Evolutionary conservation across 2,329 filamentous ascomycete species (phyloP), one percentile per base, ranked within the genome.

Genomic region (Xylariaceae sp.): DNA sequence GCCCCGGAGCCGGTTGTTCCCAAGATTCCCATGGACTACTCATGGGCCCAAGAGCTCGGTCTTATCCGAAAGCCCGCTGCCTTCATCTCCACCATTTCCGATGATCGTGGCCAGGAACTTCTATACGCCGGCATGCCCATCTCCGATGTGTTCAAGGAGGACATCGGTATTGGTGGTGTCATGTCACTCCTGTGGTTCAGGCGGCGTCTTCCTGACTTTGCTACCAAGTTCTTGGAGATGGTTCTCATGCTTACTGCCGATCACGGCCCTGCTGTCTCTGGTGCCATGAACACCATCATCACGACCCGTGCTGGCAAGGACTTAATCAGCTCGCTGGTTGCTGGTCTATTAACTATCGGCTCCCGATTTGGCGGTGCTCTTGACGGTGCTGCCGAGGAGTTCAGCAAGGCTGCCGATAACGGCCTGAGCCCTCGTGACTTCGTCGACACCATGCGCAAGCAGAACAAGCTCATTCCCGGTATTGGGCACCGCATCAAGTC

Each of bases 221-320:
- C 95, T 73, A 96, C 92, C 85, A 96, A 96, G 82, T 99, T 99
- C 86, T 82, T 99, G 69, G 95, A 99, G 85, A 99, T 99, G 95
- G 95, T 99, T 67, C 94, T 99, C 77, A 99, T 99, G 95, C 87
- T 99, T 74, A 99, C 95, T 74, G 95, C 95, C 71, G 95, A 99
- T 75, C 95, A 99, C 87, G 95, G 95, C 79, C 95, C 95, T 52
- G 95, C 95, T 70, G 95, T 99, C 70, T 99, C 95, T 70, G 95
- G 95, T 86, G 95, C 95, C 78, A 99, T 99, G 95, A 99, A 99
- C 89, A 99, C 95, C 76, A 99, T 99, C 77, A 98, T 99, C 77
- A 99, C 95, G 63, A 99, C 95, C 59, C 91, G 95, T 90, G 95
- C 95, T 64, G 95, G 95, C 77, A 99, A 99, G 86, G 95, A 99